Evolutionary conservation across 345 rosid species (phyloP), one percentile per base, ranked within the genome.

Genomic region (Garcia nutans): DNA sequence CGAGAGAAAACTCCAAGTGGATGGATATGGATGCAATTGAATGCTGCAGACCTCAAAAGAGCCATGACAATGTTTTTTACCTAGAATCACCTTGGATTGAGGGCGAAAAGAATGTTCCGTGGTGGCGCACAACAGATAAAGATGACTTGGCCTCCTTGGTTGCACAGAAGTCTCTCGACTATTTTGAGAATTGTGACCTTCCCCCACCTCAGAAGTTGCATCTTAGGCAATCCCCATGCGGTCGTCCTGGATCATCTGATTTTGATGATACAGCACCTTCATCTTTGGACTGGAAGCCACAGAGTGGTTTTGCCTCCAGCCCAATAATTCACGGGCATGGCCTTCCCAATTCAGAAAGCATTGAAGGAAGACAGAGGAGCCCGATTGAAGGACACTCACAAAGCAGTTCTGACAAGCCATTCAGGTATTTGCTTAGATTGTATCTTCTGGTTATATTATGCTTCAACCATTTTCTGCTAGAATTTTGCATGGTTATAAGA

Each of bases 71-170:
- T 6, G 37, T 74, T 68, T 84, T 84, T 31, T 87, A 91, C 79
- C 81, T 85, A 28, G 94, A 76, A 47, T 78, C 86, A n/a, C 92
- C 92, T 15, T 93, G 96, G 94, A 80, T 84, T 28, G 85, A 81
- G 9, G 65, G 76, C 74, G 93, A 79, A 71, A 91, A 87, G 85
- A 75, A 81, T 74, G 93, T 78, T 45, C 98, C 98, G 5, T 96
- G 99, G 98, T 92, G 98, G 98, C 85, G 93, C 65, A 79, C 82
- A 3, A 85, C 98, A 3, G 94, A 88, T 82, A 89, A 86, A 80
- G 93, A 89, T 63, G 91, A 96, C 57, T 77, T 96, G 82, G 96
- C 98, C 68, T 92, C 91, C 26, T 88, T 93, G 78, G 94, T 96
- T 81, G 96, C 99, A 20, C 91, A 87, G 69, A 92, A 82, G 79